A percentile compares a stretch with the other conserved stretches of the same genome.
These are phyloP conservation scores for Murraya koenigii DNA, from an alignment of 345 rosid genomes.

Conservation along the genomic window DNA sequence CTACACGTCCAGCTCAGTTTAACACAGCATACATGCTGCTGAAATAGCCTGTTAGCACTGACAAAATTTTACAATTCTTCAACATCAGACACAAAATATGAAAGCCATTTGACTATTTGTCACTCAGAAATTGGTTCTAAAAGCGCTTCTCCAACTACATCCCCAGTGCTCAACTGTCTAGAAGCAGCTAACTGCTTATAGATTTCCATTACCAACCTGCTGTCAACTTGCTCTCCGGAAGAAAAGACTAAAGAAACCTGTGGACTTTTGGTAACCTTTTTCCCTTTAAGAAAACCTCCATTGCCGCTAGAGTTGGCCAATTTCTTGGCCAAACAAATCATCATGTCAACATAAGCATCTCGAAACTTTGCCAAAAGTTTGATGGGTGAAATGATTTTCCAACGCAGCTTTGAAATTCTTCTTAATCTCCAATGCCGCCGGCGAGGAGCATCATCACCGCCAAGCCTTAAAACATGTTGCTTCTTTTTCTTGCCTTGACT, in stretches of 20 bases:
- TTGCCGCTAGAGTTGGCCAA: slow-evolving; percentile 21
- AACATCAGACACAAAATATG: too few species aligned
- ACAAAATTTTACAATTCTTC: too few species aligned
- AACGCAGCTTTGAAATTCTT: neutral
- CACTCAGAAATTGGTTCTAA: neutral
- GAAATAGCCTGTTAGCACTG: too few species aligned
- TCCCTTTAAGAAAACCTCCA: slow-evolving; percentile 20
- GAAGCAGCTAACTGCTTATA: slow-evolving; percentile 37
- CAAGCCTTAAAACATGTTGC: slow-evolving; percentile 35
- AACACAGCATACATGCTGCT: too few species aligned
- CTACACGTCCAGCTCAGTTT: too few species aligned
- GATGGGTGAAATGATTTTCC: slow-evolving; percentile 25
- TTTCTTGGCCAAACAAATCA: slow-evolving; percentile 23
- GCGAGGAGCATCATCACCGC: neutral
- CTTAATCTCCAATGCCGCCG: neutral
- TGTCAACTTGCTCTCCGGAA: slow-evolving; percentile 35
- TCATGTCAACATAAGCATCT: slow-evolving; percentile 29
- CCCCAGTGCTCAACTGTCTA: slow-evolving; percentile 7
- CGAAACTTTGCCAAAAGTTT: slow-evolving; percentile 33
- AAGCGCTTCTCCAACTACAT: neutral
- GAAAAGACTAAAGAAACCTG: slow-evolving; percentile 15
- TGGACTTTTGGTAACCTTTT: slow-evolving; percentile 20
- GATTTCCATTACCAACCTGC: slow-evolving; percentile 28
- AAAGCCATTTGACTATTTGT: too few species aligned
- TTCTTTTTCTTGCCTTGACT: slow-evolving; percentile 6